Base-by-base conservation (phyloP, 108 stramenopile genomes). In the Skeletonema menzelii region DNA sequence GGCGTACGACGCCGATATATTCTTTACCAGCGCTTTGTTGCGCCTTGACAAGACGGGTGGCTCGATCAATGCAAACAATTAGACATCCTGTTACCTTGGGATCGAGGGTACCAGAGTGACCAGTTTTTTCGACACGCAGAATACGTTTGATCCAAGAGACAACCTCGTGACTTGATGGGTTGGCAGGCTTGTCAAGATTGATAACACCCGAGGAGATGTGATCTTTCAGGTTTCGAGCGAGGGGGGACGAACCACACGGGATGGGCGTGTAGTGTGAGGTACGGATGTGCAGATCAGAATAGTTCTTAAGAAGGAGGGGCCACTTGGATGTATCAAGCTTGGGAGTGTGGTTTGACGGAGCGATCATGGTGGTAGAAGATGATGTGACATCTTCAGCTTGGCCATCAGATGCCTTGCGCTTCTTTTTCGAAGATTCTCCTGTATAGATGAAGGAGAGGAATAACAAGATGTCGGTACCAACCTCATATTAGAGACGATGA, bases 41-140 rank as follows among this genome's bases (percentile, higher is more conserved):
- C 15, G 98, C 94, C 87, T 99, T 99, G 73, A 98, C 99, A 30
- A 99, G 78, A 20, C 99, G 91, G 12, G 99, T 99, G 69, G 98
- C 98, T 10, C 99, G 91, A 85, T 99, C 97, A 67, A 99, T 88
- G 80, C 99, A 99, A n/a, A 99, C 99, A 75, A 99, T 99, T 49
- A 99, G 84, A 85, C 99, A 99, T 20, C 99, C 99, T 0, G 99
- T 99, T 12, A 99, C 99, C 85, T 99, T 99, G 22, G 99, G 99
- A 83, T 99, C 99, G 40, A 99, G 91, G 19, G 99, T 99, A 30
- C 99, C 99, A 38, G 90, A 92, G 74, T 99, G 99, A 28, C 99
- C 99, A 35, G 99, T 99, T 87, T 99, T 99, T 70, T 99, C 98
- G 27, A 99, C 98, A 20, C 99, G 88, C 8, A 99, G 84, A 69